A percentile compares a stretch with the other conserved stretches of the same genome.
phyloP scores from a whole-genome alignment of 1,284 basidiomycete genomes.

The Anthracocystis walkeri region DNA sequence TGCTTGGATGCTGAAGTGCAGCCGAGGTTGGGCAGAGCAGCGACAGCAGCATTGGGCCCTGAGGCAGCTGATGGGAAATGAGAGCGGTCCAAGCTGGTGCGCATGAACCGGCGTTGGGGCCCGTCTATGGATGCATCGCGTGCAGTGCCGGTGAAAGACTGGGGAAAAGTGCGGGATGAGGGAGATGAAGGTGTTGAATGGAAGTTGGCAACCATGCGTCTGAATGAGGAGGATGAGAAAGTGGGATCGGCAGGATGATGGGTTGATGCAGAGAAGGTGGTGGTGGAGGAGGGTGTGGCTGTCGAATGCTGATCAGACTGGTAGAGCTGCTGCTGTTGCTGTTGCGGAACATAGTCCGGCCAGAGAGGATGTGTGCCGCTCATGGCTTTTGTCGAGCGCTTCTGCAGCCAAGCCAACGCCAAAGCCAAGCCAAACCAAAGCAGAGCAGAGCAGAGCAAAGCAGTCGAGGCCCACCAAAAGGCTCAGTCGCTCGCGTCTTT shows the following conservation, averaged over 20 bases:
- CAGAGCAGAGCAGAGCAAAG: neutral
- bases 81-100: constrained; percentile 30
- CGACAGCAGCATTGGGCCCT: neutral
- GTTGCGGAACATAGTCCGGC: constrained; percentile 26
- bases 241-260: neutral
- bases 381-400: constrained; percentile 4
- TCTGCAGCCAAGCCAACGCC: neutral
- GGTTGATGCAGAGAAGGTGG: constrained; percentile 5
- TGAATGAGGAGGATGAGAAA: constrained; percentile 2
- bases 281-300: neutral
- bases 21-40: neutral
- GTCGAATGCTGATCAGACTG: neutral
- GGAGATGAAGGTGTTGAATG: constrained; percentile 2
- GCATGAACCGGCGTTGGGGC: constrained; percentile 15
- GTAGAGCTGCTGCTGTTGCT: constrained; percentile 1
- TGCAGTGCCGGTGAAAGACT: neutral
- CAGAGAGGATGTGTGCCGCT: constrained; percentile 24
- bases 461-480: neutral
- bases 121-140: neutral
- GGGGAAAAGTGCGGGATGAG: constrained; percentile 1
- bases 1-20: neutral
- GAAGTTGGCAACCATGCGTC: constrained; percentile 3
- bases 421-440: no score
- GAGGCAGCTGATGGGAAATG: constrained; percentile 4
- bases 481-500: neutral